Conservation (phyloP, 352 stramenopile genomes). For the Paralagenidium karlingii region DNA sequence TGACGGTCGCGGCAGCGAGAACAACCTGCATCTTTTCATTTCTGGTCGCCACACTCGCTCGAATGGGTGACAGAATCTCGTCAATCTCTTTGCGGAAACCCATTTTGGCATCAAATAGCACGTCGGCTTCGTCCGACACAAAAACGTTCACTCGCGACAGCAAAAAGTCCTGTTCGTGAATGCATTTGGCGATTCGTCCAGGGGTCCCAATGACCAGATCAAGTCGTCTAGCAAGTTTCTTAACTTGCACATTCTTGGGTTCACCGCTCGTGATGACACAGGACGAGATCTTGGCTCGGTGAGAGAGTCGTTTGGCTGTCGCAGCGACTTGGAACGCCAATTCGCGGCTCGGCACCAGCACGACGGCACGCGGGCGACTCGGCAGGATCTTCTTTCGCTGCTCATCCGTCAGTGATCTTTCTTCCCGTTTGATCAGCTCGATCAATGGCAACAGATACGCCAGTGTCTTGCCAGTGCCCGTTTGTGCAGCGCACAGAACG, state of each 20-base stretch:
- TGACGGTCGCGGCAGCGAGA: constrained; percentile 58
- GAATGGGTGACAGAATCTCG: constrained; percentile 44
- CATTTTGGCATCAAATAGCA: constrained; percentile 72
- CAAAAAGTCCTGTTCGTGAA: constrained; percentile 55
- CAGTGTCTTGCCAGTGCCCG: constrained; percentile 55
- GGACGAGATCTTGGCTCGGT: constrained; percentile 57
- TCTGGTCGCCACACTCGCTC: constrained; percentile 48
- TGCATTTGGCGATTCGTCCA: constrained; percentile 55
- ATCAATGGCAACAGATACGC: constrained; percentile 44
- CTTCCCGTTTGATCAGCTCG: background rate
- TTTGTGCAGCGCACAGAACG: constrained; percentile 51
- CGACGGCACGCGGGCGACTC: constrained; percentile 27
- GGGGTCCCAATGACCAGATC: constrained; percentile 71
- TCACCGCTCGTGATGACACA: constrained; percentile 48
- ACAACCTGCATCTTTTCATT: constrained; percentile 43
- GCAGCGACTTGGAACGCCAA: constrained; percentile 48
- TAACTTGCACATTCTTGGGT: constrained; percentile 51
- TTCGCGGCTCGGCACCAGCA: constrained; percentile 56
- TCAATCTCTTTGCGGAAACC: constrained; percentile 67
- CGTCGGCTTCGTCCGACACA: constrained; percentile 72
- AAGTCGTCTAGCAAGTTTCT: constrained; percentile 25
- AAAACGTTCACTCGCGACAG: constrained; percentile 60
- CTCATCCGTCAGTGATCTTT: constrained; percentile 4
- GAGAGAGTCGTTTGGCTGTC: constrained; percentile 51
- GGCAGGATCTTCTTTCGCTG: constrained; percentile 10